Base-by-base conservation (phyloP, 1,284 basidiomycete species). In the Ganoderma lingzhi region DNA sequence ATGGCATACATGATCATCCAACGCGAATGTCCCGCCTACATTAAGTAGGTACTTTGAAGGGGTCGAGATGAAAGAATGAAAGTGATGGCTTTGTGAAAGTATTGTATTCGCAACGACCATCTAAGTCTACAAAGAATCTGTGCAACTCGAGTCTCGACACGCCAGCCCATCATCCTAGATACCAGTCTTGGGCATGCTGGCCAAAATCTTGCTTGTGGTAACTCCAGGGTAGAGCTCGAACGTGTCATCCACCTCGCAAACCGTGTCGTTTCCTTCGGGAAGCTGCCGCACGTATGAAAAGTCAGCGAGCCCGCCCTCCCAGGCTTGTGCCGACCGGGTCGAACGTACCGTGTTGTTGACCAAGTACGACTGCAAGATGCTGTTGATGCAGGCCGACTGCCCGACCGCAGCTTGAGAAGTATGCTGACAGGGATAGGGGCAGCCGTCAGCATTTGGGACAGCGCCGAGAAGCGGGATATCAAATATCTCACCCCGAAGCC, bases 401-500 rank as follows among this genome's bases (percentile, higher is more conserved):
- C n/a, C 55, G 5, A 35, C 15, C 6, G 30, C 15, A 8, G 48
- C 32, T n/a, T 44, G 30, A 2, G 67, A 45, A 17, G 59, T 62
- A 37, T 66, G 65, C 59, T 66, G 45, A 2, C 17, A 53, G 14
- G 35, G 42, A 35, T 9, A 28, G 37, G 37, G 37, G 14, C 41
- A 15, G 6, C 23, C 15, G 35, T 23, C n/a, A 45, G 23, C 4
- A 35, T 2, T n/a, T 6, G 23, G 32, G 5, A 51, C 35, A 30
- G 19, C 8, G 3, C 4, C 10, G 1, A 0, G n/a, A 63, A 14
- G 35, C 4, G 4, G 3, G 35, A 55, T 2, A 12, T 41, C 14
- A 62, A 15, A 30, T 23, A 6, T 64, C 71, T 17, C 51, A 76
- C 74, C 48, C 75, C 75, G 48, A 74, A 76, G 0, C 71, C 74